Evolutionary conservation across 2,329 filamentous ascomycete species (phyloP), one percentile per base, ranked within the genome.

Genomic region (Blumeriella jaapii): DNA sequence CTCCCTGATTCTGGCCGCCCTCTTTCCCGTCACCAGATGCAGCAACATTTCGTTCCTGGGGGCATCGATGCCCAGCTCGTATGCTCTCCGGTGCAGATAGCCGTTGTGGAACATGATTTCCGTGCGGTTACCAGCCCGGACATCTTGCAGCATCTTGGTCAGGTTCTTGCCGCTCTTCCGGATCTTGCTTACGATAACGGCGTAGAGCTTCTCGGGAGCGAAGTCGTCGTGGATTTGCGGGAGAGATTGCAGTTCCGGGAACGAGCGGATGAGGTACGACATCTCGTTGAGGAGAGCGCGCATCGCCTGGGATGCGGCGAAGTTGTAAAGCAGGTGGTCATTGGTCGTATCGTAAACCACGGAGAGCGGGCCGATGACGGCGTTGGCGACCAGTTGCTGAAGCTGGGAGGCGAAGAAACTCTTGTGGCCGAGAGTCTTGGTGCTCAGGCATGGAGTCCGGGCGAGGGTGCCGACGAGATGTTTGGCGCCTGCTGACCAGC

Each of bases 71-170:
- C 83, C 82, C 41, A 87, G 51, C 54, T 82, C 71, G 48, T 72
- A 68, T 0, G 82, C 91, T 25, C 79, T 70, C 32, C 64, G 68
- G 19, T 93, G 67, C 40, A 98, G 80, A 61, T 89, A 98, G 1
- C 87, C 89, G 55, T 93, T 95, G 47, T 89, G 71, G 51, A 79
- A 93, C 29, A 87, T 74, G 25, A 95, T 71, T 50, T 94, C 85
- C 0, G 83, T 85, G 39, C 65, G 60, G 41, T 62, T 61, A 1
- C 82, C 79, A 1, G 59, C 56, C 8, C 71, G 61, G 9, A 87
- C 63, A 49, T 79, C 74, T 34, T 69, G 67, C 5, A 82, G 61
- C 74, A 93, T 82, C 26, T 57, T 50, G 6, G 59, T 57, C 5
- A 67, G 61, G 33, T 76, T 73, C 36, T 69, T 59, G 9, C 64